A percentile compares a stretch with the other conserved stretches of the same genome.
Evolutionary conservation across 1,139 yeast species (phyloP).

Genomic region (Diutina scorzettiae): DNA sequence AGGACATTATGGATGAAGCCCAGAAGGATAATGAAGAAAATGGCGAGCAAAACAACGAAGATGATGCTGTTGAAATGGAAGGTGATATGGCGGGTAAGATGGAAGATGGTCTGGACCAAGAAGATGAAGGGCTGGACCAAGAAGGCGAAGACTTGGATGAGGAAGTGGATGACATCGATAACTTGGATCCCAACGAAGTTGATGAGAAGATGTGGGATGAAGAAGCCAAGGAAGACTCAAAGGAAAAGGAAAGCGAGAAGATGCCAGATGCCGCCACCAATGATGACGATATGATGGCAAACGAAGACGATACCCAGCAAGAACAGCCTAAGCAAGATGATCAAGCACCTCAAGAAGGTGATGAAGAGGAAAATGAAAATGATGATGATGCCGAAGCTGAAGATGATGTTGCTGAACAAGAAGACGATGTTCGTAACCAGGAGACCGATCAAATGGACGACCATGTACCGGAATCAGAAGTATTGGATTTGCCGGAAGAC

Average conservation of each 20-base stretch:
- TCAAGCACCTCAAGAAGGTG: slow-evolving; percentile 18
- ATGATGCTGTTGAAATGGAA: slow-evolving; percentile 84
- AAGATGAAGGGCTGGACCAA: slow-evolving; percentile 38
- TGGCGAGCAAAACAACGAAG: slow-evolving; percentile 44
- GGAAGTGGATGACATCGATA: slow-evolving; percentile 81
- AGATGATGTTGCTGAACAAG: slow-evolving; percentile 68
- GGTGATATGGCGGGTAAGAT: slow-evolving; percentile 95
- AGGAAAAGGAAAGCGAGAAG: slow-evolving; percentile 62
- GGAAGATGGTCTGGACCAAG: slow-evolving; percentile 69
- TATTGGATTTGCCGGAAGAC: slow-evolving; percentile 78
- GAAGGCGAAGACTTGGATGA: slow-evolving; percentile 62
- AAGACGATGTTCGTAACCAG: slow-evolving; percentile 62
- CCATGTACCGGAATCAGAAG: slow-evolving; percentile 68
- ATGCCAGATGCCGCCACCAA: slow-evolving; percentile 44
- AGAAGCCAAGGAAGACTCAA: slow-evolving; percentile 62
- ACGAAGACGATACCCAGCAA: slow-evolving; percentile 37
- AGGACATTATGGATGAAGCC: slow-evolving; percentile 75
- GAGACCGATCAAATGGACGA: slow-evolving; percentile 63
- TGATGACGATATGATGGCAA: slow-evolving; percentile 54
- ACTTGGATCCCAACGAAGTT: slow-evolving; percentile 85
- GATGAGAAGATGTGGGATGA: slow-evolving; percentile 99
- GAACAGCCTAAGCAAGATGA: slow-evolving; percentile 21
- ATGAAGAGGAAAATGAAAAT: slow-evolving; percentile 17
- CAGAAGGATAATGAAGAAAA: slow-evolving; percentile 58
- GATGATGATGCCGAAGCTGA: slow-evolving; percentile 37